Base-by-base conservation (phyloP, 495 filamentous ascomycete species). In the Ascobolus immersus region DNA sequence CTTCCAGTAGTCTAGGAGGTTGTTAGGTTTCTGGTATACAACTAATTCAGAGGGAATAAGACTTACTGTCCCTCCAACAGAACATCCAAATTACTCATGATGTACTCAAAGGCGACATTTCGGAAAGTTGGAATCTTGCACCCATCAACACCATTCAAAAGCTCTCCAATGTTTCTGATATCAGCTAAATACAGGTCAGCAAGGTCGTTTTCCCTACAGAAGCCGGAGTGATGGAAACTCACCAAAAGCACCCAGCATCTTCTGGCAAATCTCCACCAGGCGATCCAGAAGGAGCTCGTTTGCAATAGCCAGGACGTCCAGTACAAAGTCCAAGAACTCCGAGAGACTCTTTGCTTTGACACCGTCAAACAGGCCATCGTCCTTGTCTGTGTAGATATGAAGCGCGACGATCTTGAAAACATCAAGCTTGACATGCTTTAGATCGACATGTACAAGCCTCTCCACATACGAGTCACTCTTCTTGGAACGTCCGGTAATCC, bases 211-310 rank as follows among this genome's bases (percentile, higher is more conserved):
- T 18, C 9, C 28, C 21, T 10, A 12, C 20, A n/a, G 23, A 31
- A 39, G 19, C 26, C 27, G 10, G 20, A 31, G 25, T 12, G 12
- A 2, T 30, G n/a, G 36, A 24, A 29, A 44, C 60, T 48, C 48
- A 72, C 69, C 73, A 52, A 82, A 91, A 24, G 62, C 65, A n/a
- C 86, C 86, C 38, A 94, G 64, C 27, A 78, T 55, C 35, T 70
- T 70, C 46, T 96, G 86, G 51, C 84, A 94, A 10, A 84, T 68
- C 48, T 90, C 78, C 9, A 73, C 77, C 17, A 96, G 54, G 18
- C 80, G 60, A 48, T 93, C 84, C 22, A 96, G 64, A 81, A 96
- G 91, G 38, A 96, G 59, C 44, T 94, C 86, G 45, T 96, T 77
- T 6, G 80, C 77, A 23, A 80, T 72, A 35, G 68, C 72, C 63